Evolutionary conservation across 176 grass and related monocot genomes (phyloP), one percentile per base, ranked within the genome.

Genomic region (Calamus simplicifolius): DNA sequence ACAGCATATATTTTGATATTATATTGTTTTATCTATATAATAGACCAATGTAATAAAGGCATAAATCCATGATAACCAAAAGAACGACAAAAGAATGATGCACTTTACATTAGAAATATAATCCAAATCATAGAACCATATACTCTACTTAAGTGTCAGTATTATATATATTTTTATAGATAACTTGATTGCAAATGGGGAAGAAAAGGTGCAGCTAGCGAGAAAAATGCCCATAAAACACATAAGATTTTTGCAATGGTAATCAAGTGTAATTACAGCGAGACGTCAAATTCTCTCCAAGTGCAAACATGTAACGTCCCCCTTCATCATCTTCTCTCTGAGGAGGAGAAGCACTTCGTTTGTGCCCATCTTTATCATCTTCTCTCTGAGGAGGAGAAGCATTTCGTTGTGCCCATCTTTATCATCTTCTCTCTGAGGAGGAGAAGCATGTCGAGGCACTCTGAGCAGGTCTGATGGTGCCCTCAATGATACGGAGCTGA

Each of bases 281-380:
- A 70, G 69, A 51, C 23, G 93, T 97, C 18, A 98, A 83, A 56
- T 88, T 92, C 79, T 98, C 93, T 74, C 93, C 93, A 56, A 98
- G 69, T 28, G 81, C 80, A 79, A 98, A 98, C 73, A 88, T 83
- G 76, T 85, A 98, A 54, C 88, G 87, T 0, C 93, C 93, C n/a
- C 80, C 87, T 54, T 83, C 85, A 78, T 97, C 93, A 75, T 97
- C 93, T 72, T 69, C 87, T 67, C 93, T 98, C 49, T 75, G 54
- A 56, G 93, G 87, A 62, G 92, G 83, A 7, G 84, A 91, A 49
- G 63, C 68, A 16, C 71, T 51, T 51, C 68, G 74, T 23, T 23
- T 23, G 21, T 52, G 25, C 21, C 43, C 52, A 82, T 66, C 51
- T 30, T 48, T 71, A 61, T 38, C 62, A 50, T 64, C 68, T 66